Conservation (phyloP, 306 rosid genomes). For the Castanea mollissima region DNA sequence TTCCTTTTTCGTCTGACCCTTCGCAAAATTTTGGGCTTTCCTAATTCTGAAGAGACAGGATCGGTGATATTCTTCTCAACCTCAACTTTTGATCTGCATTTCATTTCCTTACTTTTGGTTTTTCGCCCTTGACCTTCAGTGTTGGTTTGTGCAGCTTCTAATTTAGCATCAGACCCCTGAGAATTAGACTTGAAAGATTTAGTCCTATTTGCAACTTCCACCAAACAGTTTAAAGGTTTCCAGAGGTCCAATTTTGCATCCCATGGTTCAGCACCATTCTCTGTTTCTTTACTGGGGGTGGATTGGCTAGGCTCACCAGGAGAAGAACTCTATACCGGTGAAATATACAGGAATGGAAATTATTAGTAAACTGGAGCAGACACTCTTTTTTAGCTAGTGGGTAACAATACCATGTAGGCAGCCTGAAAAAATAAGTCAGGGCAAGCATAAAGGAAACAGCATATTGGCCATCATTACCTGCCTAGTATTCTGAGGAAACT, state of each 20-base stretch:
- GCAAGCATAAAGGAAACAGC: slow-evolving; percentile 15
- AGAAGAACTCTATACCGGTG: slow-evolving; percentile 50
- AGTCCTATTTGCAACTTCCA: slow-evolving; percentile 88
- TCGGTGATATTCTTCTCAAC: slow-evolving; percentile 48
- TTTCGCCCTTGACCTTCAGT: slow-evolving; percentile 46
- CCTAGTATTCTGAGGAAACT: slow-evolving; percentile 44
- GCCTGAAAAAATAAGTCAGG: neutral
- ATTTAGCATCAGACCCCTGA: slow-evolving; percentile 56
- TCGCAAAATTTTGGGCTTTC: slow-evolving; percentile 62
- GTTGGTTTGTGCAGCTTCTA: slow-evolving; percentile 40
- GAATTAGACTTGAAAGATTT: slow-evolving; percentile 69
- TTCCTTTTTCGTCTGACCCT: slow-evolving; percentile 73
- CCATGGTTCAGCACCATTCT: slow-evolving; percentile 54
- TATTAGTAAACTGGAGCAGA: slow-evolving; percentile 16
- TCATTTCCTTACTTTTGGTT: slow-evolving; percentile 62
- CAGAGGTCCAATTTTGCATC: slow-evolving; percentile 82
- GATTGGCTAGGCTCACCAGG: slow-evolving; percentile 57
- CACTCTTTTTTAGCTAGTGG: neutral
- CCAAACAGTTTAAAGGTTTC: slow-evolving; percentile 88
- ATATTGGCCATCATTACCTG: slow-evolving; percentile 46
- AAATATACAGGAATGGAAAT: slow-evolving; percentile 17
- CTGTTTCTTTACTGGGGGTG: slow-evolving; percentile 51
- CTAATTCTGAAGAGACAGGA: slow-evolving; percentile 40
- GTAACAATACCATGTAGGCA: slow-evolving; percentile 6
- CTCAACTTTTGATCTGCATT: slow-evolving; percentile 59